phyloP scores from a whole-genome alignment of 192 early-diverging fungal genomes.

The Umbelopsis sp. region DNA sequence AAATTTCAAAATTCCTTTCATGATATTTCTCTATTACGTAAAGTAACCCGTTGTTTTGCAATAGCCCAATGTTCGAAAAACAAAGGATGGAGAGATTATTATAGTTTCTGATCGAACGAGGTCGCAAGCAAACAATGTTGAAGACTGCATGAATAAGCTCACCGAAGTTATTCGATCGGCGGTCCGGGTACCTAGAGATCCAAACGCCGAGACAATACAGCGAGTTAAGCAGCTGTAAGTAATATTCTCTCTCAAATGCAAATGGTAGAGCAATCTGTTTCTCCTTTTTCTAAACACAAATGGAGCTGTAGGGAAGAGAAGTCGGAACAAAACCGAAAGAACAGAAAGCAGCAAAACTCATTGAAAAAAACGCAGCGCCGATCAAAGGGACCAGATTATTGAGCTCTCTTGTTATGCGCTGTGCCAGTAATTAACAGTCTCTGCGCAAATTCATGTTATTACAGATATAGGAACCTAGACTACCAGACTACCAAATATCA shows the following conservation, averaged over 20 bases:
- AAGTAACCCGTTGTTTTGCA: neutral
- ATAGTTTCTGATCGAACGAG: conserved; percentile 77
- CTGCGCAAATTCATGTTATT: too few species aligned
- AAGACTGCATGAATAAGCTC: conserved; percentile 80
- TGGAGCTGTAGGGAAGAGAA: neutral
- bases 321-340: conserved; percentile 61
- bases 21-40: neutral
- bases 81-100: conserved; percentile 73
- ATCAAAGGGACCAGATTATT: conserved; percentile 49
- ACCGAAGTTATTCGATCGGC: conserved; percentile 60
- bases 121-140: conserved; percentile 74
- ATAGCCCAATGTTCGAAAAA: conserved; percentile 46
- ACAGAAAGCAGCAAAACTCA: conserved; percentile 65
- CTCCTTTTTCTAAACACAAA: neutral
- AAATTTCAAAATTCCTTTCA: conserved; percentile 14
- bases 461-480: neutral
- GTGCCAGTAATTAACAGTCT: too few species aligned
- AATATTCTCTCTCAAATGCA: neutral
- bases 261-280: neutral
- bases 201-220: conserved; percentile 63
- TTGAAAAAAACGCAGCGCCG: conserved; percentile 67
- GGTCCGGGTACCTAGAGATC: conserved; percentile 66
- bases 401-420: neutral
- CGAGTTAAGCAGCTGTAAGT: conserved; percentile 65
- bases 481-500: neutral